These are phyloP conservation scores for Peronospora farinosa DNA, from an alignment of 352 stramenopile species.

Conservation along the genomic window DNA sequence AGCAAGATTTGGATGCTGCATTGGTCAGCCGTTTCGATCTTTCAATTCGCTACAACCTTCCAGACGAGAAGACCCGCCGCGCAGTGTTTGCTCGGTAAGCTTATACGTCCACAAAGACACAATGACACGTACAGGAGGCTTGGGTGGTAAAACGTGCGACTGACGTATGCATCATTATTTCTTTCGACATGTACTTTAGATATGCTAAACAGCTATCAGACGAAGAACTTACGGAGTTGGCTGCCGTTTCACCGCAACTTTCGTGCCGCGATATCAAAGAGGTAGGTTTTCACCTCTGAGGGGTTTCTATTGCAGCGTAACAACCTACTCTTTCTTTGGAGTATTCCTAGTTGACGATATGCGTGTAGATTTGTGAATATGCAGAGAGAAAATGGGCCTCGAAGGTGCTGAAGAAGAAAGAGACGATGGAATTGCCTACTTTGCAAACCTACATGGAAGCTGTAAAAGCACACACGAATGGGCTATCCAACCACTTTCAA, in stretches of 20 bases:
- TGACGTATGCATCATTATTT: slow-evolving; percentile 3
- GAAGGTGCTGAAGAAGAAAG: slow-evolving; percentile 82
- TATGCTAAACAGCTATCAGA: slow-evolving; percentile 86
- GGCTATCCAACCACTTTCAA: slow-evolving; percentile 36
- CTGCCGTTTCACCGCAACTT: slow-evolving; percentile 70
- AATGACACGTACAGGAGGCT: not conserved
- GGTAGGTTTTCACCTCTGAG: slow-evolving; percentile 22
- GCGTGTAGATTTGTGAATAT: slow-evolving; percentile 85
- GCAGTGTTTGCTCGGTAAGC: slow-evolving; percentile 84
- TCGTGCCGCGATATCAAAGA: slow-evolving; percentile 93
- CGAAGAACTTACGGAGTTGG: slow-evolving; percentile 73
- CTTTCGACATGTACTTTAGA: slow-evolving; percentile 20
- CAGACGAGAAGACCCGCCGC: slow-evolving; percentile 69
- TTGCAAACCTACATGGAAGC: slow-evolving; percentile 69
- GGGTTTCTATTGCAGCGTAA: not conserved
- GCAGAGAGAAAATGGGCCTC: slow-evolving; percentile 90
- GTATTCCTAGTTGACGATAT: not conserved
- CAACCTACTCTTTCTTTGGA: not conserved
- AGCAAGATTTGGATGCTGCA: slow-evolving; percentile 89
- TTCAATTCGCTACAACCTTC: slow-evolving; percentile 88
- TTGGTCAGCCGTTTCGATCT: slow-evolving; percentile 92
- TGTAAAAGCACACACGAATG: slow-evolving; percentile 57
- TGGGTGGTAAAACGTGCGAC: not conserved
- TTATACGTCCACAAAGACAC: not conserved
- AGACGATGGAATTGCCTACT: slow-evolving; percentile 61